Evolutionary conservation across 345 rosid species (phyloP).

Genomic region (Melastoma malabathricum): DNA sequence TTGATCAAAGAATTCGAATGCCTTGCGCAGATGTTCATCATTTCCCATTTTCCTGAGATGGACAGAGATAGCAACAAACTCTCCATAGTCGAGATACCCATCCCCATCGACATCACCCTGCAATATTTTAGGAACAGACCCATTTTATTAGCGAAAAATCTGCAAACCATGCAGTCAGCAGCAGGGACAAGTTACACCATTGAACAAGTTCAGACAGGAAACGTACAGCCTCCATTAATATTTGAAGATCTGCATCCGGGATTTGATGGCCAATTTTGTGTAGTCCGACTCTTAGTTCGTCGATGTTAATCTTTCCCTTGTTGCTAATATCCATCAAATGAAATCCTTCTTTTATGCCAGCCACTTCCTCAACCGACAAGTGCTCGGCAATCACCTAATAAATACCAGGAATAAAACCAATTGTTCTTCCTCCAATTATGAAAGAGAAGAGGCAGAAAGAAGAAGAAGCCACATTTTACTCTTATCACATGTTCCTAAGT

Average conservation of each 20-base stretch:
- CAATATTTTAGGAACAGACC: conserved; percentile 1
- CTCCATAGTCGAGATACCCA: conserved; percentile 63
- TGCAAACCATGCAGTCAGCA: too few relatives aligned
- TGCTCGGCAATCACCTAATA: conserved; percentile 86
- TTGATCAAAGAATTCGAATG: conserved; percentile 70
- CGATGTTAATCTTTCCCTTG: conserved; percentile 76
- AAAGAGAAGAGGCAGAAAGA: too few relatives aligned
- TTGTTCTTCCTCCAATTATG: background rate
- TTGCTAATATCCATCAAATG: conserved; percentile 63
- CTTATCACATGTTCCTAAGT: background rate
- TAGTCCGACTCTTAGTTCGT: conserved; percentile 67
- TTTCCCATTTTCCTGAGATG: conserved; percentile 88
- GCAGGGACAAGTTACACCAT: too few relatives aligned
- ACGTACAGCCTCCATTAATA: conserved; percentile 93
- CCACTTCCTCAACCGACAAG: conserved; percentile 86
- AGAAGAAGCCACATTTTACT: too few relatives aligned
- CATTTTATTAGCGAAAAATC: background rate
- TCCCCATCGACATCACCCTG: conserved; percentile 90
- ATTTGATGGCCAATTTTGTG: conserved; percentile 67
- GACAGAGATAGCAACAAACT: conserved; percentile 85
- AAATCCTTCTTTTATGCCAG: conserved; percentile 85
- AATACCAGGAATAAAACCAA: background rate
- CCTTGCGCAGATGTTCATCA: conserved; percentile 78
- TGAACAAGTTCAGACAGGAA: background rate
- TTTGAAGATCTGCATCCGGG: conserved; percentile 74